Conservation (phyloP, 2,329 filamentous ascomycete species). For the Talaromyces sp. region DNA sequence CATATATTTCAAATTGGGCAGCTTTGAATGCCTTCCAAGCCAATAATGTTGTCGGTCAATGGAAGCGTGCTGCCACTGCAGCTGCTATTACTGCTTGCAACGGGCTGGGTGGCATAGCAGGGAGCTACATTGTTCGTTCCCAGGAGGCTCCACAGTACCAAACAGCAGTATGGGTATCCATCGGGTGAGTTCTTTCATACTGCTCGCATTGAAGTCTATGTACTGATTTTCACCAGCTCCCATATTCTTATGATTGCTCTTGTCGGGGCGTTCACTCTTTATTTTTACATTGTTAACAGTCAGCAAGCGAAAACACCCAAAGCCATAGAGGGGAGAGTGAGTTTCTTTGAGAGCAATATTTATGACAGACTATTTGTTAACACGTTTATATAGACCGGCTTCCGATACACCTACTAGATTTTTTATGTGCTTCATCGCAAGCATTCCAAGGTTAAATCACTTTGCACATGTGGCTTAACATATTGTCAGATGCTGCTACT, state of each 20-base stretch:
- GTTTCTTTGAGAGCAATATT: too few relatives aligned
- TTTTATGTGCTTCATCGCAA: too few relatives aligned
- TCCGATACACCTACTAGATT: constrained; percentile 39
- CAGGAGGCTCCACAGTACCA: constrained; percentile 64
- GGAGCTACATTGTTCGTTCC: constrained; percentile 66
- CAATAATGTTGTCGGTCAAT: constrained; percentile 66
- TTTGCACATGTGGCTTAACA: too few relatives aligned
- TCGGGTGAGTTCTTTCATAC: constrained; percentile 47
- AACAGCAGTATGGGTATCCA: constrained; percentile 69
- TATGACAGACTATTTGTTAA: neutral
- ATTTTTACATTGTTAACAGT: constrained; percentile 58
- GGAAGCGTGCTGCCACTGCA: constrained; percentile 66
- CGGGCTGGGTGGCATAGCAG: constrained; percentile 66
- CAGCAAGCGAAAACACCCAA: constrained; percentile 51
- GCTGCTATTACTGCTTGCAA: constrained; percentile 64
- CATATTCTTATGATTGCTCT: constrained; percentile 62
- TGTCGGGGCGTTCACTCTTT: constrained; percentile 55
- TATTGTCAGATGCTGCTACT: too few relatives aligned
- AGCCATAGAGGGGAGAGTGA: constrained; percentile 53
- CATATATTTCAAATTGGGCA: constrained; percentile 71
- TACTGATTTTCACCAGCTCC: constrained; percentile 41
- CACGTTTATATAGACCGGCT: constrained; percentile 27
- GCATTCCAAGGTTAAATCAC: too few relatives aligned
- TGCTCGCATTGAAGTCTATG: neutral
- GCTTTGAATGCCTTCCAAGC: constrained; percentile 65